Evolutionary conservation across 768 basidiomycete genomes (phyloP), one percentile per base, ranked within the genome.

Genomic region (Calvatia gigantea): DNA sequence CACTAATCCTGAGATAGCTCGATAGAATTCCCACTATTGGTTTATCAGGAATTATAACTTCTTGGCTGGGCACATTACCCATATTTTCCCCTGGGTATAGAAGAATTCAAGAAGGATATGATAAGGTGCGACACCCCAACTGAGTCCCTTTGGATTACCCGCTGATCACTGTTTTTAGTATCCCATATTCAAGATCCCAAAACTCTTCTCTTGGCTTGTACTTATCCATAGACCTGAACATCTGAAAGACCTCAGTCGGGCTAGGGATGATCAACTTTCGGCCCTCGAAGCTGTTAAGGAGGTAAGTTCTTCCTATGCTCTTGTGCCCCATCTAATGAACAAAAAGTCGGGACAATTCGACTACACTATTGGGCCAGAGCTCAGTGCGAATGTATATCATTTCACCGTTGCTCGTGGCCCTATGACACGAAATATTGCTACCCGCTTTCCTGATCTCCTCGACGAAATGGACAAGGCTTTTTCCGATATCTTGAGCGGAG

Each of bases 381-480:
- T 73, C 27, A 62, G 60, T 21, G 35, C 60, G 4, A 67, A 75
- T 52, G 67, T 67, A 0, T 75, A 74, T 57, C 74, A 76, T 51
- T 63, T 75, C 31, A 65, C 63, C 19, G 64, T 74, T n/a, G 62
- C 76, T 35, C 69, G 69, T 6, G 64, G 65, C 2, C 63, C 65
- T 15, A 64, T 76, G 19, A 74, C 70, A 6, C 62, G 73, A 46
- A 73, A 74, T 38, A 54, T 78, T 17, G 66, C 61, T 17, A 61
- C 60, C 6, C 61, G 68, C 17, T 71, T 75, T 53, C 65, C 71
- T 17, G 69, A 66, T 6, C 45, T 85, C 11, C 68, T 65, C 1
- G 78, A 84, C 19, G 85, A 86, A 51, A 62, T 83, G 25, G 59
- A 69, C 8, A 55, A 63, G 3, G 69, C 81, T 2, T 72, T 82